Percentiles rank a stretch among this genome's conserved stretches.
Evolutionary conservation across 1,284 basidiomycete species (phyloP).

Genomic region (Cyathus olla): DNA sequence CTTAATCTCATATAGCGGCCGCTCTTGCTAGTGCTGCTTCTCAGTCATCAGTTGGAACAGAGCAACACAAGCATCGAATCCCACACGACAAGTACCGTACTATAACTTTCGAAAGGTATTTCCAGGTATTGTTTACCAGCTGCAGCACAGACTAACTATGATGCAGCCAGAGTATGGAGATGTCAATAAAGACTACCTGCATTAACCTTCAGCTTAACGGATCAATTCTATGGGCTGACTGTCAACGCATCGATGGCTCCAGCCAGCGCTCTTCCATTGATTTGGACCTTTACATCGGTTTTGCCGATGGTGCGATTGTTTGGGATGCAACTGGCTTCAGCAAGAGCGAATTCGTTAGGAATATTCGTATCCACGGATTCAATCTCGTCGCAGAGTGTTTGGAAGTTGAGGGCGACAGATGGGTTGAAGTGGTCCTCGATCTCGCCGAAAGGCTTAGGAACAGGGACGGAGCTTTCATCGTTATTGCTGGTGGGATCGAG

Average conservation of each 20-base stretch:
- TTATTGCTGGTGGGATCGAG: too few relatives aligned
- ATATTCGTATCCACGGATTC: neutral
- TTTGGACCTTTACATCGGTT: neutral
- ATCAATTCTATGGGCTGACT: neutral
- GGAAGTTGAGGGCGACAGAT: neutral
- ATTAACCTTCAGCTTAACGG: neutral
- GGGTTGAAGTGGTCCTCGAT: neutral
- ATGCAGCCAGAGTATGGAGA: neutral
- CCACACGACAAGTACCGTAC: too few relatives aligned
- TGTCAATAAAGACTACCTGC: neutral
- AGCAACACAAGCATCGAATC: too few relatives aligned
- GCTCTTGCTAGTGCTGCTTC: too few relatives aligned
- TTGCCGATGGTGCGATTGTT: neutral
- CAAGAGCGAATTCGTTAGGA: neutral
- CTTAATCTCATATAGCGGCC: too few relatives aligned
- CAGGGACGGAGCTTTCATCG: neutral
- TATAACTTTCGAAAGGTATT: too few relatives aligned
- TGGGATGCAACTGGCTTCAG: neutral
- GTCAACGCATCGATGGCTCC: neutral
- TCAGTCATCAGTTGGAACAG: too few relatives aligned
- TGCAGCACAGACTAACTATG: too few relatives aligned
- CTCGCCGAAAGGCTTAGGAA: neutral
- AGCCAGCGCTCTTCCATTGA: neutral
- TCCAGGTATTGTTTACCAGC: too few relatives aligned
- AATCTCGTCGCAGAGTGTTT: neutral